Percentiles rank a stretch among this genome's conserved stretches.
Conservation (phyloP, 2,329 filamentous ascomycete species). For the Claviceps fusiformis region DNA sequence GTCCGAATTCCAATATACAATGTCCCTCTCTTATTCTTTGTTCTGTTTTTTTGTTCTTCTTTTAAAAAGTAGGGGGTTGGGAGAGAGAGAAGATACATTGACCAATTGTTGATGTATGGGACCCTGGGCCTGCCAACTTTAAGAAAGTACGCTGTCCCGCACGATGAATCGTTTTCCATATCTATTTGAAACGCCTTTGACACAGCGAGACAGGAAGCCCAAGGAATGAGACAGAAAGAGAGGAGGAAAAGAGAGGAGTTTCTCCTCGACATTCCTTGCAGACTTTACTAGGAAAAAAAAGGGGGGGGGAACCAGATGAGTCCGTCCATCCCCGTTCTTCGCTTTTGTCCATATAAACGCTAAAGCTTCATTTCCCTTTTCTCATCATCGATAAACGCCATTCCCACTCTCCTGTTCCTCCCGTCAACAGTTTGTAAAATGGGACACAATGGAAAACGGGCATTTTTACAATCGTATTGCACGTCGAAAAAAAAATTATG, state of each 20-base stretch:
- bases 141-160: neutral
- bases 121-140: neutral
- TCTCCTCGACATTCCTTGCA: neutral
- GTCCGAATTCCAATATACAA: neutral
- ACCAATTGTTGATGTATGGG: neutral
- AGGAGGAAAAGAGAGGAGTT: neutral
- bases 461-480: neutral
- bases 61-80: too few species aligned
- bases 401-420: neutral
- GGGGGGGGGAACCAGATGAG: neutral
- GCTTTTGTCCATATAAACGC: neutral
- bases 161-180: neutral
- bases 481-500: neutral
- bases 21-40: neutral
- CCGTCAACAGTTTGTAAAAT: neutral
- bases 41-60: too few species aligned
- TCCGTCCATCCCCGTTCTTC: neutral
- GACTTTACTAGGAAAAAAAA: neutral
- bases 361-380: neutral
- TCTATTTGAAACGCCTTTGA: neutral
- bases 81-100: neutral
- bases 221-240: neutral
- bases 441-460: neutral
- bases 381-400: neutral
- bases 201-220: neutral